phyloP scores from a whole-genome alignment of 2,329 filamentous ascomycete genomes.

The Colletotrichum spinosum region DNA sequence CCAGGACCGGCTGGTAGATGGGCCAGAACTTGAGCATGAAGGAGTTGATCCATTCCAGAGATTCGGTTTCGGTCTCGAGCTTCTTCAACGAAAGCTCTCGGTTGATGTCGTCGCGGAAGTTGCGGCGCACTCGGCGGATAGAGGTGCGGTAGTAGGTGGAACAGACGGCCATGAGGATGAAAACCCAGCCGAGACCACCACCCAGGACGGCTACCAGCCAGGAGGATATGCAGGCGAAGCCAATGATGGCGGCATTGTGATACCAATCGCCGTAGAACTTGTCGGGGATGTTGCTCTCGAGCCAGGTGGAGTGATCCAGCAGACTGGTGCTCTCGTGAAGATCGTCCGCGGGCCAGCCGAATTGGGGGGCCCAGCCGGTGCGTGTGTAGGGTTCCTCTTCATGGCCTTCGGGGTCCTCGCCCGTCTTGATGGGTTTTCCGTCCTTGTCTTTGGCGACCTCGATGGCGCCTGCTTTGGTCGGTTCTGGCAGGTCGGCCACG shows the following conservation, averaged over 20 bases:
- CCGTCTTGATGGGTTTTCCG: slow-evolving; percentile 61
- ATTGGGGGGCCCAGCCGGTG: slow-evolving; percentile 90
- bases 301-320: slow-evolving; percentile 87
- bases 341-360: slow-evolving; percentile 76
- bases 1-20: slow-evolving; percentile 95
- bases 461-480: slow-evolving; percentile 77
- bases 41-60: slow-evolving; percentile 98
- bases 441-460: slow-evolving; percentile 62
- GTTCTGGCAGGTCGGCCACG: slow-evolving; percentile 81
- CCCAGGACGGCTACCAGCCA: slow-evolving; percentile 92
- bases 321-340: slow-evolving; percentile 73
- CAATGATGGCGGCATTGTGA: slow-evolving; percentile 93
- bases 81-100: slow-evolving; percentile 89
- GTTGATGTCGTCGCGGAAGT: slow-evolving; percentile 94
- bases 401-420: slow-evolving; percentile 64
- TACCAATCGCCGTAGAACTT: slow-evolving; percentile 98
- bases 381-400: slow-evolving; percentile 58
- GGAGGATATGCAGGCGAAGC: slow-evolving; percentile 90
- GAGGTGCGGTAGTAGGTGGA: slow-evolving; percentile 98
- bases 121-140: slow-evolving; percentile 89
- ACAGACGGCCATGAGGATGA: slow-evolving; percentile 92
- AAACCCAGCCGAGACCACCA: slow-evolving; percentile 91
- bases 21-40: slow-evolving; percentile 99
- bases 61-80: slow-evolving; percentile 91
- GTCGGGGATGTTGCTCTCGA: slow-evolving; percentile 87